Conservation (phyloP, 305 asterid species). For the Solanum hybrid region DNA sequence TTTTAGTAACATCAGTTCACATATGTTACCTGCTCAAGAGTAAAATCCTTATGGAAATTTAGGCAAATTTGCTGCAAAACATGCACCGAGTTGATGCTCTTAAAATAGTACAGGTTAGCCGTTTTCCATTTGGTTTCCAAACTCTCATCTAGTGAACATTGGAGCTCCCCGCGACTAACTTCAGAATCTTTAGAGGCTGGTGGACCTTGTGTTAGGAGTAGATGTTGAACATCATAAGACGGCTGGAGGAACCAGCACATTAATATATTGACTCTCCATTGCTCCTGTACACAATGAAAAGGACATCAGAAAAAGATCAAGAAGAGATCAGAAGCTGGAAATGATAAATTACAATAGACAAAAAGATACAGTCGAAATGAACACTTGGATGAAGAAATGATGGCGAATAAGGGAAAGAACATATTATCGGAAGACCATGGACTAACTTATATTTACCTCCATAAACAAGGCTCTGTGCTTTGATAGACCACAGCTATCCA, state of each 20-base stretch:
- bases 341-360: neutral
- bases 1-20: neutral
- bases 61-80: conserved; percentile 52
- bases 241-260: conserved; percentile 77
- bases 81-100: conserved; percentile 62
- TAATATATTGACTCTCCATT: conserved; percentile 24
- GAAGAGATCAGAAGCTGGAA: neutral
- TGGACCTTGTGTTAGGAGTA: conserved; percentile 34
- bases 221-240: conserved; percentile 62
- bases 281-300: conserved; percentile 28
- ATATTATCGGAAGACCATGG: neutral
- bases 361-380: neutral
- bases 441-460: conserved; percentile 40
- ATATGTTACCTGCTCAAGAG: conserved; percentile 58
- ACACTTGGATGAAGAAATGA: conserved; percentile 4
- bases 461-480: conserved; percentile 44
- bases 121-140: conserved; percentile 44
- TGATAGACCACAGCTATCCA: conserved; percentile 66
- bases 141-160: conserved; percentile 23
- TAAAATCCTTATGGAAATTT: conserved; percentile 74
- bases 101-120: conserved; percentile 75
- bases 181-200: conserved; percentile 23
- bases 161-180: conserved; percentile 17
- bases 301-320: neutral
- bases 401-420: neutral